These are phyloP conservation scores for Fusarium sterilihyphosum DNA, from an alignment of 2,329 filamentous ascomycete species.

Conservation along the genomic window DNA sequence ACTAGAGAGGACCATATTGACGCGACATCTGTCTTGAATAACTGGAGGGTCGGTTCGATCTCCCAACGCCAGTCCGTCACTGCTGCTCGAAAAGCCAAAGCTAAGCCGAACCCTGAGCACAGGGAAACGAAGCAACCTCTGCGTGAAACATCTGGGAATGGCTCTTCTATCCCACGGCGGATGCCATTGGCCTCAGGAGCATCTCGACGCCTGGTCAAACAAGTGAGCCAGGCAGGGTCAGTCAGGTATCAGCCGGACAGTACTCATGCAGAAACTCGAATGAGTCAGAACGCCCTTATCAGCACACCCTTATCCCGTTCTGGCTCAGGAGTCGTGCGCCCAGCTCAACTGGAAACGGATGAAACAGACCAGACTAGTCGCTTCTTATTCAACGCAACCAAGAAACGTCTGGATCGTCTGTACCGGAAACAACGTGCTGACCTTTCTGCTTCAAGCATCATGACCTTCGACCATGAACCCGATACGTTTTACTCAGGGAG, in stretches of 20 bases:
- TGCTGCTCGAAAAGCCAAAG: conserved; percentile 30
- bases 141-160: conserved; percentile 40
- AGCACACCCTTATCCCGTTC: conserved; percentile 9
- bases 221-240: conserved; percentile 41
- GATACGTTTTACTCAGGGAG: conserved; percentile 33
- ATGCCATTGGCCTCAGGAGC: neutral
- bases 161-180: conserved; percentile 1
- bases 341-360: conserved; percentile 66
- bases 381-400: conserved; percentile 59
- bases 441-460: conserved; percentile 24
- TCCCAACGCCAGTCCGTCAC: conserved; percentile 52
- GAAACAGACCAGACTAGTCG: conserved; percentile 48
- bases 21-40: conserved; percentile 60
- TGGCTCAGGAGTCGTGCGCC: conserved; percentile 48
- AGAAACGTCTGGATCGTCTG: conserved; percentile 64
- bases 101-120: conserved; percentile 9
- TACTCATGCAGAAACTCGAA: neutral
- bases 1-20: conserved; percentile 70
- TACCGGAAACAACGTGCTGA: conserved; percentile 56
- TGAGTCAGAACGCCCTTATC: neutral
- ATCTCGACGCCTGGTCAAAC: conserved; percentile 46
- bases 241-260: conserved; percentile 39
- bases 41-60: conserved; percentile 67
- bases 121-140: conserved; percentile 25
- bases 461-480: conserved; percentile 23